These are phyloP conservation scores for Schizophyllum commune DNA, from an alignment of 1,284 basidiomycete genomes.

Conservation along the genomic window DNA sequence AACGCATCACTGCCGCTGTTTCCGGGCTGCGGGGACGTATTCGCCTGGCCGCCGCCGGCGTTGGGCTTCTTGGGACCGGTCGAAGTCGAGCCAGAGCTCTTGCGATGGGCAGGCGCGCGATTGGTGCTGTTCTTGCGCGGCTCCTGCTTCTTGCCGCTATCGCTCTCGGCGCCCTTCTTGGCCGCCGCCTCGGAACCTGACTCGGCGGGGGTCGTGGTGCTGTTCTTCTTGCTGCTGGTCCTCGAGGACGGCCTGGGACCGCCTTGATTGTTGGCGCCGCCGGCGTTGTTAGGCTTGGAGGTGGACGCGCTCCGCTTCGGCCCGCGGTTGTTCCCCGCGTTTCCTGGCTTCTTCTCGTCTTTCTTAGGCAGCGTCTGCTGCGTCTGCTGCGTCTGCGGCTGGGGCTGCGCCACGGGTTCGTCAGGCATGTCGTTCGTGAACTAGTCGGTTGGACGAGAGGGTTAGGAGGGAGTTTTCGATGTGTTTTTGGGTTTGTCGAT, in stretches of 20 bases:
- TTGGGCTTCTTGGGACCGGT: slow-evolving; percentile 29
- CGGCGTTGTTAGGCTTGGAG: slow-evolving; percentile 40
- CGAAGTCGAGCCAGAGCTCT: slow-evolving; percentile 49
- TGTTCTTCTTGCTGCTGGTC: slow-evolving; percentile 52
- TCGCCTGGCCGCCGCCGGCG: slow-evolving; percentile 36
- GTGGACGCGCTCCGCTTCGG: slow-evolving; percentile 51
- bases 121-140: slow-evolving; percentile 46
- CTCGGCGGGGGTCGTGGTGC: slow-evolving; percentile 38
- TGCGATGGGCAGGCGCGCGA: slow-evolving; percentile 45
- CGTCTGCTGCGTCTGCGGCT: slow-evolving; percentile 18
- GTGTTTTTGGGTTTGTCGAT: slow-evolving; percentile 46
- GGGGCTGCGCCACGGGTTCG: slow-evolving; percentile 54
- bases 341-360: slow-evolving; percentile 58
- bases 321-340: slow-evolving; percentile 38
- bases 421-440: slow-evolving; percentile 82
- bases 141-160: slow-evolving; percentile 47
- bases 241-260: slow-evolving; percentile 52
- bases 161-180: slow-evolving; percentile 37
- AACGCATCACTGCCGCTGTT: slow-evolving; percentile 61
- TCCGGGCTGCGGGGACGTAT: slow-evolving; percentile 26
- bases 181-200: slow-evolving; percentile 59
- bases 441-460: slow-evolving; percentile 19
- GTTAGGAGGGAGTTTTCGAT: slow-evolving; percentile 36
- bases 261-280: slow-evolving; percentile 31
- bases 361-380: slow-evolving; percentile 38